Conservation (phyloP, 2,329 filamentous ascomycete species). For the Nemania sp. region DNA sequence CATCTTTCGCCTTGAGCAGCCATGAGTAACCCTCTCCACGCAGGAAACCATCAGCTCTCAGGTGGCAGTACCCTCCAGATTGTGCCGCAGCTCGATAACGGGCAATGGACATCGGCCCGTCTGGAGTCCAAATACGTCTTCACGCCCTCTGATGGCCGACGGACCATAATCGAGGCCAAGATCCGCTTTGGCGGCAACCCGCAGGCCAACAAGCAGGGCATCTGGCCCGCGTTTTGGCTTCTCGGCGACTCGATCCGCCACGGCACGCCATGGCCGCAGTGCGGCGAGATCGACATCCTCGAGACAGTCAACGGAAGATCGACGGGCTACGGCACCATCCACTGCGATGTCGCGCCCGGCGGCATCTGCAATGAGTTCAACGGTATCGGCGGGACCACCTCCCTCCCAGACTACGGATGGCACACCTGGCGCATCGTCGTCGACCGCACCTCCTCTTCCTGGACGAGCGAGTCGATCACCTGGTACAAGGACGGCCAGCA, state of each 20-base stretch:
- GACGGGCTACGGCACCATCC: slow-evolving; percentile 53
- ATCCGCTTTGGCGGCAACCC: slow-evolving; percentile 51
- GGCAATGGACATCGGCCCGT: slow-evolving; percentile 55
- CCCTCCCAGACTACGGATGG: slow-evolving; percentile 52
- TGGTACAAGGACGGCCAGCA: slow-evolving; percentile 53
- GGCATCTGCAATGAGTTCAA: slow-evolving; percentile 54
- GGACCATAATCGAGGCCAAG: slow-evolving; percentile 50
- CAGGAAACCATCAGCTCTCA: slow-evolving; percentile 53
- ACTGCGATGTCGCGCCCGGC: slow-evolving; percentile 51
- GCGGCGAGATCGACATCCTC: slow-evolving; percentile 57
- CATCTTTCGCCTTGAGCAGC: background rate
- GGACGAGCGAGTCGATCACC: slow-evolving; percentile 53
- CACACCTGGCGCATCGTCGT: slow-evolving; percentile 54
- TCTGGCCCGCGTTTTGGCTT: slow-evolving; percentile 61
- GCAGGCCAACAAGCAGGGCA: slow-evolving; percentile 49
- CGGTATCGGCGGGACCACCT: slow-evolving; percentile 44
- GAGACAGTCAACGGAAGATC: slow-evolving; percentile 54
- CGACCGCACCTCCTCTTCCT: slow-evolving; percentile 50
- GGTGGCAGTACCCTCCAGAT: slow-evolving; percentile 57
- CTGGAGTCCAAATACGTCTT: slow-evolving; percentile 54
- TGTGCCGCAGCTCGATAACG: slow-evolving; percentile 48
- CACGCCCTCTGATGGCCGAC: slow-evolving; percentile 46
- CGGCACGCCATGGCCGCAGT: slow-evolving; percentile 53
- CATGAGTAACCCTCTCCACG: background rate
- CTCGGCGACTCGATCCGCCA: slow-evolving; percentile 52